Evolutionary conservation across 805 yeast species (phyloP).

Genomic region (Schwanniomyces polymorphus): DNA sequence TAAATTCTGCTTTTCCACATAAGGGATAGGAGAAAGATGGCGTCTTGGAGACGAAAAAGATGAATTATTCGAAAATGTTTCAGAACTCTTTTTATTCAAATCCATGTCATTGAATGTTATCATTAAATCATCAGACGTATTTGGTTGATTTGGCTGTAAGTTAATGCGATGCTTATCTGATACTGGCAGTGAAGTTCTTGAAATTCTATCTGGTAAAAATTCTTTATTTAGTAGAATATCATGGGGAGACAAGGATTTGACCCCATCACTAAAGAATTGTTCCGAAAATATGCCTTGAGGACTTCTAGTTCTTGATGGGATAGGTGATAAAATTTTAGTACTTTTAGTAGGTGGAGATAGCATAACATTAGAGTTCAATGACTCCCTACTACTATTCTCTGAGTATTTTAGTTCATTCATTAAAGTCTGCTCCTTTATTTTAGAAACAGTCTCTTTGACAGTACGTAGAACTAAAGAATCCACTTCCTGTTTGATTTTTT

Average conservation of each 20-base stretch:
- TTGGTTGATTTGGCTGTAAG: background rate
- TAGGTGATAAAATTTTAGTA: constrained; percentile 28
- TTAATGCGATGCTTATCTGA: background rate
- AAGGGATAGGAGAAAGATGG: constrained; percentile 54
- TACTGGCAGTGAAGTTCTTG: constrained; percentile 10
- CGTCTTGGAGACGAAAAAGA: constrained; percentile 53
- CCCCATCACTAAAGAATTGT: constrained; percentile 9
- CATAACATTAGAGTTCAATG: constrained; percentile 12
- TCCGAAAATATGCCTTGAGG: constrained; percentile 17
- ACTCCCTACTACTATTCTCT: constrained; percentile 14
- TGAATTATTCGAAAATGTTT: constrained; percentile 18
- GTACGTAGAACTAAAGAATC: constrained; percentile 64
- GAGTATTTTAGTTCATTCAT: constrained; percentile 15
- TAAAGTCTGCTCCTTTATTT: constrained; percentile 43
- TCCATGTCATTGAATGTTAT: constrained; percentile 28
- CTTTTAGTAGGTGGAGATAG: constrained; percentile 5
- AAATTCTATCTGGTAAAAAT: constrained; percentile 4
- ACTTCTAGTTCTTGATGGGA: constrained; percentile 33
- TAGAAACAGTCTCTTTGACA: constrained; percentile 62
- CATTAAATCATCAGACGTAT: constrained; percentile 20
- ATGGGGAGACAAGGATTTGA: constrained; percentile 43
- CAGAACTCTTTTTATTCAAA: constrained; percentile 21
- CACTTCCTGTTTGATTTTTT: constrained; percentile 75
- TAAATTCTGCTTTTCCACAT: constrained; percentile 50
- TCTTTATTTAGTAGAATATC: constrained; percentile 31